A percentile compares a stretch with the other conserved stretches of the same genome.
These are phyloP conservation scores for Epichloe typhina DNA, from an alignment of 2,329 filamentous ascomycete species.

Conservation along the genomic window DNA sequence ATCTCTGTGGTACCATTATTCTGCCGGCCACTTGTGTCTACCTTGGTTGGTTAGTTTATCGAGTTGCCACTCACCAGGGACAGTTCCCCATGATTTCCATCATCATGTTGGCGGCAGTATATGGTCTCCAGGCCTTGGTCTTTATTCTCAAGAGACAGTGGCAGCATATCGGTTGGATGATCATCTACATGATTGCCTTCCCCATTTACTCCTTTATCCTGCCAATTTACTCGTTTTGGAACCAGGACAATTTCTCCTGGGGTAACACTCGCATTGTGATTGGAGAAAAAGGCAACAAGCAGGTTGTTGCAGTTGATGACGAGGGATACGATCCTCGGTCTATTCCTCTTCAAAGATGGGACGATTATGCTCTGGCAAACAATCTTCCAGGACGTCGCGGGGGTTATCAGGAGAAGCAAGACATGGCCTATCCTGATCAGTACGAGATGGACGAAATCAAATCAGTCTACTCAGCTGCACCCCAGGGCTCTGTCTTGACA, in stretches of 20 bases:
- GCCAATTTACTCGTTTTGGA: constrained; percentile 98
- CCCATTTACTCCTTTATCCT: constrained; percentile 87
- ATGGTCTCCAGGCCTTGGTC: constrained; percentile 89
- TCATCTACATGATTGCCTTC: constrained; percentile 93
- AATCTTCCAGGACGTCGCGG: constrained; percentile 85
- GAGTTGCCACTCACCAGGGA: constrained; percentile 52
- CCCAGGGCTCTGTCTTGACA: constrained; percentile 73
- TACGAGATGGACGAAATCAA: constrained; percentile 99
- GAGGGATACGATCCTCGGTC: constrained; percentile 83
- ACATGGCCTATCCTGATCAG: constrained; percentile 56
- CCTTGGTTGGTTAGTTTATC: constrained; percentile 77
- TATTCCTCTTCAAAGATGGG: constrained; percentile 91
- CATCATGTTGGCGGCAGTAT: constrained; percentile 78
- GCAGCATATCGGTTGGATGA: constrained; percentile 99
- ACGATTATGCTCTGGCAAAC: constrained; percentile 82
- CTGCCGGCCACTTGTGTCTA: constrained; percentile 82
- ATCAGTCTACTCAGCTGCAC: constrained; percentile 87
- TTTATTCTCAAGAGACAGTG: constrained; percentile 96
- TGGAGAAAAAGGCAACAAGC: constrained; percentile 81
- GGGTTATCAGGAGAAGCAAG: constrained; percentile 52
- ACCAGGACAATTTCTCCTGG: constrained; percentile 98
- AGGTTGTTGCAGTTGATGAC: constrained; percentile 74
- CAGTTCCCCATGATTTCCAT: constrained; percentile 80
- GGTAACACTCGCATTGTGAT: constrained; percentile 97
- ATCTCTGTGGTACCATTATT: constrained; percentile 84